Base-by-base conservation (phyloP, 495 filamentous ascomycete genomes). In the Penicillium alfredii region DNA sequence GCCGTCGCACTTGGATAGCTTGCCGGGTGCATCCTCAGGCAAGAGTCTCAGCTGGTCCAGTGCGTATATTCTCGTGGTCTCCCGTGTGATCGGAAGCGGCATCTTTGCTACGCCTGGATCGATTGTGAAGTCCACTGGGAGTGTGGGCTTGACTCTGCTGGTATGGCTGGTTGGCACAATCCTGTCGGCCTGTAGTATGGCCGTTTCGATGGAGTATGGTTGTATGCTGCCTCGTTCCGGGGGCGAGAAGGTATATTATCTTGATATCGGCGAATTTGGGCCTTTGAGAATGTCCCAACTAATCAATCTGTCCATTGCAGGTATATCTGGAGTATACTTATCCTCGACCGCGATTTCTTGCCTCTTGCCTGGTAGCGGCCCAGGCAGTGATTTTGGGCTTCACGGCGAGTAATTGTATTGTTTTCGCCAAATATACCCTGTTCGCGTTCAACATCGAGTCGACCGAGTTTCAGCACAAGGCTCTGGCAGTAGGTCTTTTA, bases 291-390 rank as follows among this genome's bases (percentile, higher is more conserved):
- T 12, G 8, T 1, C 7, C 18, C 23, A 31, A 15, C 4, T 11
- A 47, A 27, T 4, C 15, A 8, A 6, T 24, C 15, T 34, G 8
- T 23, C 11, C 3, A 29, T 21, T 18, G 4, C 23, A 62, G 58
- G 62, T 87, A 18, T 89, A 89, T 45, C 73, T 88, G 35, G 84
- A 89, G 47, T 83, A 79, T 56, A 78, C 79, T 0, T 89, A 86
- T 59, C 76, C 72, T 0, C 65, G 64, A 15, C 84, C 84, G 2
- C 71, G 72, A 10, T 86, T 82, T 45, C 68, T 89, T 11, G 80
- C 80, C 0, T 81, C 81, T 3, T 80, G 74, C 0, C 52, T 87
- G 29, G 60, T 88, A 23, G 79, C 80, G 1, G 71, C 80, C 4
- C 76, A 86, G 30, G 73, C 79, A 2, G 73, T 88, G 9, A 53